phyloP scores from a whole-genome alignment of 768 basidiomycete species.

The Leccinellum luteum region DNA sequence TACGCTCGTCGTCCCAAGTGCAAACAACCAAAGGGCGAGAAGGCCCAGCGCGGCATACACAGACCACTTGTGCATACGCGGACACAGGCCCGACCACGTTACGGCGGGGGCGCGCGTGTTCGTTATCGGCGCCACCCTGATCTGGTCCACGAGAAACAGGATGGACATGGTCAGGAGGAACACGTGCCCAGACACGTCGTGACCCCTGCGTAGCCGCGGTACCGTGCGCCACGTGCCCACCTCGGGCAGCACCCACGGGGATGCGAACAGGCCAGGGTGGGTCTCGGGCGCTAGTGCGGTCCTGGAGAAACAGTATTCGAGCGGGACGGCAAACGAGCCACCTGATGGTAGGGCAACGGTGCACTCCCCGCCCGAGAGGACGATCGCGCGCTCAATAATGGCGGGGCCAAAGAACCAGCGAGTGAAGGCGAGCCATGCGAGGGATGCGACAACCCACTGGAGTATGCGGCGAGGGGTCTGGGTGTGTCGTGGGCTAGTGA shows the following conservation, averaged over 20 bases:
- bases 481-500: conserved; percentile 49
- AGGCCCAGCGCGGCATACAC: conserved; percentile 45
- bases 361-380: conserved; percentile 74
- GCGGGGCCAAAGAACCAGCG: conserved; percentile 88
- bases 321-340: conserved; percentile 50
- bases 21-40: conserved; percentile 67
- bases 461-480: conserved; percentile 42
- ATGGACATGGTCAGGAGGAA: conserved; percentile 82
- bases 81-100: conserved; percentile 32
- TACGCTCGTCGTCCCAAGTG: conserved; percentile 74
- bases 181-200: conserved; percentile 92
- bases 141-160: conserved; percentile 75
- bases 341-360: conserved; percentile 59
- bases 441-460: conserved; percentile 59
- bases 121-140: conserved; percentile 50
- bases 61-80: conserved; percentile 46
- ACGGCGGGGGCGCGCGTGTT: conserved; percentile 11
- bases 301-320: conserved; percentile 53
- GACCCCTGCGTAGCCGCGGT: conserved; percentile 74
- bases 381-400: conserved; percentile 62
- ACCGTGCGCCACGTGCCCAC: conserved; percentile 40
- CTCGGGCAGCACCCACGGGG: conserved; percentile 36
- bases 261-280: conserved; percentile 62
- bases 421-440: conserved; percentile 72
- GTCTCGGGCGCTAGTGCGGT: conserved; percentile 52